Conservation (phyloP, 2,329 filamentous ascomycete genomes). For the Aspergillus pseudoterreus region DNA sequence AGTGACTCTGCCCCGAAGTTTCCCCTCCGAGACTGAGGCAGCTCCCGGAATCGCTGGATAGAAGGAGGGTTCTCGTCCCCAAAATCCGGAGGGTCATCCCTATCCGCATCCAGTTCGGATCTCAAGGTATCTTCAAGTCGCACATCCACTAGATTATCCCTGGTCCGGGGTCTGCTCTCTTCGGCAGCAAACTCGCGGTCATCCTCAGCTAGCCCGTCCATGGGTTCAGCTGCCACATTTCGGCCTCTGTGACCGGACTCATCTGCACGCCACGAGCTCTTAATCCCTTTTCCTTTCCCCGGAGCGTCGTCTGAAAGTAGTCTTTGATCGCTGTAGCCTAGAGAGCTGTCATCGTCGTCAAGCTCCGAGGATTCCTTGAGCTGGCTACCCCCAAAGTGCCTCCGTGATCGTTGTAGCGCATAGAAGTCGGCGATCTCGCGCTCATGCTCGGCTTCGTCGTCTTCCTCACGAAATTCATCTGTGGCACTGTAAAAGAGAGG, state of each 20-base stretch:
- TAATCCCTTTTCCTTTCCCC: constrained; percentile 48
- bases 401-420: constrained; percentile 81
- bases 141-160: constrained; percentile 74
- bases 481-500: constrained; percentile 92
- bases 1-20: constrained; percentile 36
- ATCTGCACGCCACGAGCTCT: constrained; percentile 55
- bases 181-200: constrained; percentile 26
- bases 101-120: constrained; percentile 42
- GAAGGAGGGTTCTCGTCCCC: constrained; percentile 49
- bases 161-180: constrained; percentile 53
- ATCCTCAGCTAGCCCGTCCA: constrained; percentile 35
- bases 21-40: constrained; percentile 36
- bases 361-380: constrained; percentile 82
- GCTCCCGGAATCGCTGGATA: constrained; percentile 54
- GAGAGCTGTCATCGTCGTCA: constrained; percentile 61
- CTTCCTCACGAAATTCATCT: constrained; percentile 87
- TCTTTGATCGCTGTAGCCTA: constrained; percentile 49
- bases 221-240: constrained; percentile 30
- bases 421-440: constrained; percentile 92
- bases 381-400: constrained; percentile 80
- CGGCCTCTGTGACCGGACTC: constrained; percentile 40
- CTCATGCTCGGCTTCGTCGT: constrained; percentile 87
- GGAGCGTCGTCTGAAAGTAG: constrained; percentile 36
- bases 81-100: constrained; percentile 37
- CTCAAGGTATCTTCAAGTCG: constrained; percentile 67